phyloP scores from a whole-genome alignment of 345 rosid genomes.

The thale cress (Arabidopsis thaliana) region DNA sequence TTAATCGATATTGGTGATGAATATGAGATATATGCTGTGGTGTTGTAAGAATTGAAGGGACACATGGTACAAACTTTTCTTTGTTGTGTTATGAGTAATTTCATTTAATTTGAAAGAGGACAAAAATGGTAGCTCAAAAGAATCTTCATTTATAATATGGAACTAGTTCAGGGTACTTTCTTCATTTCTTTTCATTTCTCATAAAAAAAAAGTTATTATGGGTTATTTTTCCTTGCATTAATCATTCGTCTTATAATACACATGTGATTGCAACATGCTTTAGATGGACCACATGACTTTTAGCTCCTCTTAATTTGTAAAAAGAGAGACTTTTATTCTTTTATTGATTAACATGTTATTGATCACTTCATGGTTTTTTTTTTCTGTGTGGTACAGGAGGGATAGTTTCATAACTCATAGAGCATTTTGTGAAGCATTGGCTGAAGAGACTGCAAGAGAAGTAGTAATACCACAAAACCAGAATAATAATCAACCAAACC shows the following conservation, averaged over 20 bases:
- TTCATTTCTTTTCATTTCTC: neutral
- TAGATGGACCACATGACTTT: slow-evolving; percentile 41
- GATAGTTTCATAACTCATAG: slow-evolving; percentile 96
- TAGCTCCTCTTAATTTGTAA: slow-evolving; percentile 16
- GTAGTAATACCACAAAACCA: slow-evolving; percentile 40
- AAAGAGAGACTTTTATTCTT: slow-evolving; percentile 1
- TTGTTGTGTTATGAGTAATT: slow-evolving; percentile 44
- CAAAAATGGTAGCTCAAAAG: slow-evolving; percentile 46
- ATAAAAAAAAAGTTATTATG: neutral
- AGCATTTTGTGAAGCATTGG: slow-evolving; percentile 92
- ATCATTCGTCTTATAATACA: slow-evolving; percentile 29
- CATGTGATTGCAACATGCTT: slow-evolving; percentile 38
- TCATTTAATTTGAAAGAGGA: slow-evolving; percentile 46
- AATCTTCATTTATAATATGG: slow-evolving; percentile 49
- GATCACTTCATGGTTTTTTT: slow-evolving; percentile 29
- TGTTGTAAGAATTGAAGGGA: slow-evolving; percentile 37
- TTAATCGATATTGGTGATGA: slow-evolving; percentile 19
- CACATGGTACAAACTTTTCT: slow-evolving; percentile 45
- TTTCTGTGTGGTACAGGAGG: slow-evolving; percentile 57
- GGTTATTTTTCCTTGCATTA: slow-evolving; percentile 25
- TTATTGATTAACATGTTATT: neutral
- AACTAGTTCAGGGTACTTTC: slow-evolving; percentile 44
- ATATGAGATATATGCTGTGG: slow-evolving; percentile 5
- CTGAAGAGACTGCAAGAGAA: slow-evolving; percentile 83
- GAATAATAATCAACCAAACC: slow-evolving; percentile 32